These are phyloP conservation scores for Pleurotus salmoneostramineus DNA, from an alignment of 768 basidiomycete species.

Conservation along the genomic window DNA sequence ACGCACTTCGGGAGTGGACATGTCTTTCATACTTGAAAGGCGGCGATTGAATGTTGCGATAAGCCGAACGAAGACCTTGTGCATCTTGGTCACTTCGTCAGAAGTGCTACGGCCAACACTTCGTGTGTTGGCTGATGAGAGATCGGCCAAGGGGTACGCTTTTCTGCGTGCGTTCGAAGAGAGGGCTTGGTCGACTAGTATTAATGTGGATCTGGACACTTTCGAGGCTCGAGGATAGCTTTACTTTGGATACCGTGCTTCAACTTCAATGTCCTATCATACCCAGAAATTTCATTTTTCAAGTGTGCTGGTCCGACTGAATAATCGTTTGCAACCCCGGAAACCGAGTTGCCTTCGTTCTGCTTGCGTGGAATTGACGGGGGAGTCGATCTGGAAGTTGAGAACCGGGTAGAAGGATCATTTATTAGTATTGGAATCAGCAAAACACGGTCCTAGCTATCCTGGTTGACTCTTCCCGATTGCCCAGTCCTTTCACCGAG, in stretches of 20 bases:
- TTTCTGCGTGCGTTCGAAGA: constrained; percentile 47
- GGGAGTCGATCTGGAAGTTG: too few relatives aligned
- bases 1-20: constrained; percentile 24
- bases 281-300: background rate
- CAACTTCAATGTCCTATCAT: background rate
- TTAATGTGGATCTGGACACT: constrained; percentile 32
- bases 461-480: too few relatives aligned
- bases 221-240: constrained; percentile 13
- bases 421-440: background rate
- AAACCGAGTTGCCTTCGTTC: too few relatives aligned
- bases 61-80: constrained; percentile 47
- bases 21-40: constrained; percentile 42
- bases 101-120: constrained; percentile 42
- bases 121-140: constrained; percentile 38
- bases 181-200: constrained; percentile 40
- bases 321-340: background rate
- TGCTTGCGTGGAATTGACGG: too few relatives aligned
- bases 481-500: too few relatives aligned
- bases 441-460: too few relatives aligned
- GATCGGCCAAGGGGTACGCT: constrained; percentile 40
- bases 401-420: too few relatives aligned
- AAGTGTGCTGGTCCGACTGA: background rate
- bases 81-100: constrained; percentile 40
- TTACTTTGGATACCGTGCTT: too few relatives aligned
- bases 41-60: constrained; percentile 50